phyloP scores from a whole-genome alignment of 768 basidiomycete genomes.

The Gyrodon lividus region DNA sequence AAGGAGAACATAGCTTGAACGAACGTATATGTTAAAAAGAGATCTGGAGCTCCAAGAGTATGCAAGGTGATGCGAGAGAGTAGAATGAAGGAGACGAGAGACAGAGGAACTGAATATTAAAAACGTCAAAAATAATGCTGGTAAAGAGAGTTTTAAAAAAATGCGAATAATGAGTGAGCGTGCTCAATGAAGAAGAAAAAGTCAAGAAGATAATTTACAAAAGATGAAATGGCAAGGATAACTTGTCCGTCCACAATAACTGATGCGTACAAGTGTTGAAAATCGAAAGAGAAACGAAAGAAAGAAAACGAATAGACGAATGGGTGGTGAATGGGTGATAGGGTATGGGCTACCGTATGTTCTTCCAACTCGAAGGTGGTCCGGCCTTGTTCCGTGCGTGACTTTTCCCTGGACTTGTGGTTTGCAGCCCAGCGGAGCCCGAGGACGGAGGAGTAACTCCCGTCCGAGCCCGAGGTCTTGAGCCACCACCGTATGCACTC shows the following conservation, averaged over 20 bases:
- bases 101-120: no score
- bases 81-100: background rate
- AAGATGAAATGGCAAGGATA: background rate
- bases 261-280: background rate
- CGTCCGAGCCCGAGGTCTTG: constrained; percentile 36
- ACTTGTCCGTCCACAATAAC: background rate
- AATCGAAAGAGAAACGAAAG: background rate
- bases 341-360: constrained; percentile 10
- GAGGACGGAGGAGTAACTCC: constrained; percentile 25
- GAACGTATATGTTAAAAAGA: no score
- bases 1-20: background rate
- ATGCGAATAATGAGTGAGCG: constrained; percentile 9
- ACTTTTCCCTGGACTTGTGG: constrained; percentile 16
- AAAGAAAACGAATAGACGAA: background rate
- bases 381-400: constrained; percentile 33
- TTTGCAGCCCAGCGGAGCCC: constrained; percentile 6
- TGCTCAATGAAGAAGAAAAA: background rate
- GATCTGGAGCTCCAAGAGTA: background rate
- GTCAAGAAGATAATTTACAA: background rate
- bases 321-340: background rate
- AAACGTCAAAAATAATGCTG: constrained; percentile 1
- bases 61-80: background rate
- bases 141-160: constrained; percentile 8
- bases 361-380: constrained; percentile 68
- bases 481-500: constrained; percentile 19